Conservation (phyloP, 352 stramenopile genomes). For the Thraustotheca clavata region DNA sequence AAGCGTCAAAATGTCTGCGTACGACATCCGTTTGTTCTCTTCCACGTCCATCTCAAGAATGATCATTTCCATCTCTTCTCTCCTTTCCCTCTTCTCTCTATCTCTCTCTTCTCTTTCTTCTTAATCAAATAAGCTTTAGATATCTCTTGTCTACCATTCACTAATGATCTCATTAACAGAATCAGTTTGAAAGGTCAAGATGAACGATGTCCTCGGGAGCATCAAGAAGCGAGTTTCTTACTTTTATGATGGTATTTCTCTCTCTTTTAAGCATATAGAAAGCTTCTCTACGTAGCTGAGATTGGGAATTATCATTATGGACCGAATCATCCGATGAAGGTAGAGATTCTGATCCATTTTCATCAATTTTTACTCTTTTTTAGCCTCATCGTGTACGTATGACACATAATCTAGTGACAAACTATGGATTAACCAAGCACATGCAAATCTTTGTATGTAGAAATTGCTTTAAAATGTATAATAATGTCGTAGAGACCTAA, state of each 20-base stretch:
- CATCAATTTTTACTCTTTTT: conserved; percentile 3
- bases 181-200: background rate
- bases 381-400: conserved; percentile 97
- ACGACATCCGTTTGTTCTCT: conserved; percentile 8
- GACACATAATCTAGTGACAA: conserved; percentile 99
- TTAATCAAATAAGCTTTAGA: background rate
- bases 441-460: conserved; percentile 96
- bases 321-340: conserved; percentile 88
- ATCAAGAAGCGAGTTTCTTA: conserved; percentile 79
- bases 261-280: background rate
- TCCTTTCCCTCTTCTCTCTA: no score
- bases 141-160: background rate
- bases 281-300: conserved; percentile 61
- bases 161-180: background rate
- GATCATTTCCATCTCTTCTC: background rate
- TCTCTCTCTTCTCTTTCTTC: background rate
- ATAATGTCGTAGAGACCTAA: conserved; percentile 69
- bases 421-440: conserved; percentile 98
- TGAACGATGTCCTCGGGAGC: conserved; percentile 7
- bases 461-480: conserved; percentile 16
- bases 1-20: conserved; percentile 16
- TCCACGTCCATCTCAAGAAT: background rate
- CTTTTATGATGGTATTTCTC: conserved; percentile 75
- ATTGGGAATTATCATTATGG: conserved; percentile 99
- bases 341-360: conserved; percentile 24